phyloP scores from a whole-genome alignment of 2,329 filamentous ascomycete species.

The Beauveria caledonica region DNA sequence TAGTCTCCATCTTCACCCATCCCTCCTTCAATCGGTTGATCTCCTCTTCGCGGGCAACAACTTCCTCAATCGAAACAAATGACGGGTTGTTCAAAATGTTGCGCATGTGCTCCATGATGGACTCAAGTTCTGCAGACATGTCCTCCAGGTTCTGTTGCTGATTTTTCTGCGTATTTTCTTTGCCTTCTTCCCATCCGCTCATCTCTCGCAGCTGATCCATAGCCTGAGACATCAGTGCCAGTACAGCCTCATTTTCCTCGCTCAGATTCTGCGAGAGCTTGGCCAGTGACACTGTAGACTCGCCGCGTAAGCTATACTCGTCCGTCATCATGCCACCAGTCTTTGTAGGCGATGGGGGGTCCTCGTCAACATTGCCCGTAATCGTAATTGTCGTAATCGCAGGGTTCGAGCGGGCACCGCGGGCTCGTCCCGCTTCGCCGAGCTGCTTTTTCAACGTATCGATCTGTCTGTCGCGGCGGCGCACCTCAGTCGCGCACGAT shows the following conservation, averaged over 20 bases:
- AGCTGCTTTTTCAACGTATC: slow-evolving; percentile 84
- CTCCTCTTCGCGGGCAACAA: slow-evolving; percentile 85
- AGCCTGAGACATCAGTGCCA: slow-evolving; percentile 62
- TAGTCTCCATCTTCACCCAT: slow-evolving; percentile 87
- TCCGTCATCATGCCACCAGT: slow-evolving; percentile 22
- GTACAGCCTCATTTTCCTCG: slow-evolving; percentile 82
- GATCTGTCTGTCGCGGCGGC: slow-evolving; percentile 83
- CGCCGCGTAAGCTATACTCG: slow-evolving; percentile 66
- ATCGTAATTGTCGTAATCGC: slow-evolving; percentile 50
- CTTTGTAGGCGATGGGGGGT: slow-evolving; percentile 25
- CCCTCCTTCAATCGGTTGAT: slow-evolving; percentile 75
- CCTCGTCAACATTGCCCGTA: slow-evolving; percentile 44
- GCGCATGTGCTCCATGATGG: slow-evolving; percentile 71
- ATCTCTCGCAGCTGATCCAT: slow-evolving; percentile 63
- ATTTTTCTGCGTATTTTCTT: slow-evolving; percentile 23
- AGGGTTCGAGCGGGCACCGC: slow-evolving; percentile 46
- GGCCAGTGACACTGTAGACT: slow-evolving; percentile 87
- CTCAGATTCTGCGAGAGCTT: slow-evolving; percentile 74
- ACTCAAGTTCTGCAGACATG: slow-evolving; percentile 65
- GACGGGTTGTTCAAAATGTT: slow-evolving; percentile 88
- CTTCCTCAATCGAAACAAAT: slow-evolving; percentile 91
- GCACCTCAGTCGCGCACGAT: slow-evolving; percentile 82
- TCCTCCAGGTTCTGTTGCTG: slow-evolving; percentile 47
- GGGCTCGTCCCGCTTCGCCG: slow-evolving; percentile 57
- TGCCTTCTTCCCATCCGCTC: slow-evolving; percentile 45